phyloP scores from a whole-genome alignment of 768 basidiomycete genomes.

The Lactarius indigo region DNA sequence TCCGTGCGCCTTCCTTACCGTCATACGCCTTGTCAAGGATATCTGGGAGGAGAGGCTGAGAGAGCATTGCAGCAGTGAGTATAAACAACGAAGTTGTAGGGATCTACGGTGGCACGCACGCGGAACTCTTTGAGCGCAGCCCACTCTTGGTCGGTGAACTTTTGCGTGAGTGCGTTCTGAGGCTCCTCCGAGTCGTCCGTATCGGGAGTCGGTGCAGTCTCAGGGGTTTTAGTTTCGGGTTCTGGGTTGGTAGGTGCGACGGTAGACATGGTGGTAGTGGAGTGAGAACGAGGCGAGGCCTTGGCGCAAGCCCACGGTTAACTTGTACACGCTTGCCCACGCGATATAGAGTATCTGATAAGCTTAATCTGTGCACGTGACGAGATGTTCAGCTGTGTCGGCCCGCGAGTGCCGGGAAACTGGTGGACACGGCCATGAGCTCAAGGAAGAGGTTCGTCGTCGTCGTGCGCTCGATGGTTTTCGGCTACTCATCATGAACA shows the following conservation, averaged over 20 bases:
- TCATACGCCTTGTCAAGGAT: constrained; percentile 58
- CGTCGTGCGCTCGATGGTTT: neutral
- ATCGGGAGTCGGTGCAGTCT: constrained; percentile 18
- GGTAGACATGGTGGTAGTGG: constrained; percentile 16
- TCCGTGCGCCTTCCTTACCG: constrained; percentile 50
- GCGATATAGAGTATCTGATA: constrained; percentile 6
- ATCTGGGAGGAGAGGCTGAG: constrained; percentile 42
- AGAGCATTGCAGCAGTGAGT: neutral
- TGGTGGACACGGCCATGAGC: constrained; percentile 37
- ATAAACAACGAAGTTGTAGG: neutral
- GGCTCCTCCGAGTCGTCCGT: constrained; percentile 55
- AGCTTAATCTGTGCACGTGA: constrained; percentile 3
- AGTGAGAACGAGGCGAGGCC: neutral
- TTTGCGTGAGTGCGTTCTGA: constrained; percentile 63
- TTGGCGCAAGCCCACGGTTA: neutral
- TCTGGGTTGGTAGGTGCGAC: constrained; percentile 6
- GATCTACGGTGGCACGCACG: constrained; percentile 37
- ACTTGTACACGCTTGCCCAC: too few relatives aligned
- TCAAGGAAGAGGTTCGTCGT: constrained; percentile 48
- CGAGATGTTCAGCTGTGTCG: neutral
- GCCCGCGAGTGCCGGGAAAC: neutral
- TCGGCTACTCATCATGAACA: neutral
- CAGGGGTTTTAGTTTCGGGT: constrained; percentile 15
- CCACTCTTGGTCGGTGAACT: constrained; percentile 75
- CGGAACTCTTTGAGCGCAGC: constrained; percentile 62